Base-by-base conservation (phyloP, 768 basidiomycete species). In the Flagelloscypha sp. region DNA sequence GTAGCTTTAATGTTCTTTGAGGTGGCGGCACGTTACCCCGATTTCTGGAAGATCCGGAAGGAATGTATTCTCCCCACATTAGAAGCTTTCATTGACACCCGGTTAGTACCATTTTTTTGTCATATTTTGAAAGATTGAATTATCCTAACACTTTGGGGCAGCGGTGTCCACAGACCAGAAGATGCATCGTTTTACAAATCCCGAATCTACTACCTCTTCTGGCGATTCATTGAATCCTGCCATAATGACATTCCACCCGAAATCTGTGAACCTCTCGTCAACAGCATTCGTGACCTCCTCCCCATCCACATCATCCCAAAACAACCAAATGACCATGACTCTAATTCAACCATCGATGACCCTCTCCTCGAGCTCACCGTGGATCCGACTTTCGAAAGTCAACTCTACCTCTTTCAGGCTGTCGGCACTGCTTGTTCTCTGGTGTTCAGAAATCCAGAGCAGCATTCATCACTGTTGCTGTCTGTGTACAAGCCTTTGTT, bases 31-130 rank as follows among this genome's bases (percentile, higher is more conserved):
- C 76, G 95, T 31, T 99, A 98, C 53, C 74, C 78, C 23, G 95
- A 98, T 48, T 98, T 99, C 56, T 98, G 97, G 78, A 90, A 86
- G 57, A 79, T 92, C 16, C 79, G 89, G 43, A 86, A 82, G 48
- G 84, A 88, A 38, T 87, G 80, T 47, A 86, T 97, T 35, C 66
- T 87, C 47, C 86, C 88, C 2, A 75, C 87, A 2, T 63, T 99
- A 21, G 83, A 90, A 48, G 85, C 85, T 8, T 86, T 99, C 72
- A 71, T 98, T 18, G 88, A 84, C 48, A 39, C 57, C 40, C 71
- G 87, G 92, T 92, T 53, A 41, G 81, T 16, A 35, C 30, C 10
- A 7, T 11, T 18, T 13, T 25, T 17, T n/a, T 30, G 15, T 16
- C 19, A 22, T 30, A 16, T 32, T 22, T 4, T 30, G 8, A 5